Base-by-base conservation (phyloP, 345 rosid genomes). In the Eucalyptus marginata region DNA sequence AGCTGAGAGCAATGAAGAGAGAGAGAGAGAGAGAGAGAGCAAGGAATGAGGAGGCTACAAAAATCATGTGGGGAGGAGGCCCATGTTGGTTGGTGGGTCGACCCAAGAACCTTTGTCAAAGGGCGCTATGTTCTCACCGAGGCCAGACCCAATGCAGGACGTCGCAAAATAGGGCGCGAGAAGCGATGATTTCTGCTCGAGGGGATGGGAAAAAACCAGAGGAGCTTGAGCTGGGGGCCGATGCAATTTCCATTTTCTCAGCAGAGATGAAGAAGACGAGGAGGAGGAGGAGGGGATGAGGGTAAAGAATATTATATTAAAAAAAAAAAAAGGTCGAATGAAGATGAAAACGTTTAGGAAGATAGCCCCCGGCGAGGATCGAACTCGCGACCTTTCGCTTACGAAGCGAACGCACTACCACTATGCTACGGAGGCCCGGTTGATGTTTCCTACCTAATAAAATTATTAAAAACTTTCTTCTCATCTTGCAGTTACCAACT, bases 371-470 rank as follows among this genome's bases (percentile, higher is more conserved):
- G 90, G 90, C 88, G 97, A 96, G 95, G 95, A 96, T 97, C 98
- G 98, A 97, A 95, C 98, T 97, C 99, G 94, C 97, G 99, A 93
- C 98, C 99, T 96, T 96, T 96, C 98, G 97, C 99, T 97, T 97
- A 97, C 98, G 98, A 97, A 97, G 99, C 97, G 98, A 97, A 97
- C 98, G 97, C 99, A 97, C 96, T 96, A 94, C 99, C 99, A 97
- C 99, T 96, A 96, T 97, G 99, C 98, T 96, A 96, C 95, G 93
- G 94, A 95, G 95, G 96, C 96, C 5, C 0, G 1, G 22, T n/a
- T 29, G 87, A 16, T 2, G 5, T 24, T 10, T 24, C 5, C 0
- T 24, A 9, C 13, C 13, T 56, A 56, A 56, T 24, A 24, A 56
- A 56, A 24, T 24, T 24, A 56, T 4, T 24, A 56, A 56, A 22